phyloP scores from a whole-genome alignment of 2,329 filamentous ascomycete species.

The Clonostachys solani region DNA sequence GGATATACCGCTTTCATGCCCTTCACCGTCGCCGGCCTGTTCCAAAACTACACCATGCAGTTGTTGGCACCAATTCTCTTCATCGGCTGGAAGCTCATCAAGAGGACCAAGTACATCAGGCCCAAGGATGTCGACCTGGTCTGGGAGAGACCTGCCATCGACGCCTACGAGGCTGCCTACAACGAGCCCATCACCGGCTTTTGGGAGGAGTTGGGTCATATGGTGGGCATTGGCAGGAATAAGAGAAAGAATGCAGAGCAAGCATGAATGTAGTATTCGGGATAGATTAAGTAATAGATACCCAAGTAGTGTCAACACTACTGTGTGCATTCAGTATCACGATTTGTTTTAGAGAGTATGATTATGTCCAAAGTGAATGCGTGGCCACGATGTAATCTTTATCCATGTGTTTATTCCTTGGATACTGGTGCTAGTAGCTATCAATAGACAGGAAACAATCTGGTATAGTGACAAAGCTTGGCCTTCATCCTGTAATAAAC shows the following conservation, averaged over 20 bases:
- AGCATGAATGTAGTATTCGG: too few species aligned
- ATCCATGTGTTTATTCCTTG: too few species aligned
- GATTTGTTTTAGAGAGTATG: too few species aligned
- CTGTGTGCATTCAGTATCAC: too few species aligned
- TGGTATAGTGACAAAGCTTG: too few species aligned
- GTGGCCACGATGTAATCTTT: too few species aligned
- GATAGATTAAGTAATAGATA: too few species aligned
- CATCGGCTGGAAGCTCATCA: slow-evolving; percentile 59
- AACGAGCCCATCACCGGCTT: slow-evolving; percentile 37
- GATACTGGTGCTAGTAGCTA: too few species aligned
- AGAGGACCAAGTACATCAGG: slow-evolving; percentile 49
- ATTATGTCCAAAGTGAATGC: too few species aligned
- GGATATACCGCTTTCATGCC: slow-evolving; percentile 29
- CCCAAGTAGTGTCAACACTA: too few species aligned
- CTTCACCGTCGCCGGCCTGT: slow-evolving; percentile 29
- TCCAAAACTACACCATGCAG: slow-evolving; percentile 53
- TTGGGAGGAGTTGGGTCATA: slow-evolving; percentile 45
- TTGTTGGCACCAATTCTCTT: slow-evolving; percentile 49
- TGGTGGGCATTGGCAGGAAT: slow-evolving; percentile 31
- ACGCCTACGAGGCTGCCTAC: slow-evolving; percentile 45
- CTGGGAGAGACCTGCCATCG: slow-evolving; percentile 55
- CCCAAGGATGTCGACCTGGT: slow-evolving; percentile 53
- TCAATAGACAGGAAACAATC: too few species aligned
- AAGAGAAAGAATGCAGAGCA: slow-evolving; percentile 2
- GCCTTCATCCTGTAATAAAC: too few species aligned